A percentile compares a stretch with the other conserved stretches of the same genome.
phyloP scores from a whole-genome alignment of 805 yeast species.

The Suhomyces kilbournensis region DNA sequence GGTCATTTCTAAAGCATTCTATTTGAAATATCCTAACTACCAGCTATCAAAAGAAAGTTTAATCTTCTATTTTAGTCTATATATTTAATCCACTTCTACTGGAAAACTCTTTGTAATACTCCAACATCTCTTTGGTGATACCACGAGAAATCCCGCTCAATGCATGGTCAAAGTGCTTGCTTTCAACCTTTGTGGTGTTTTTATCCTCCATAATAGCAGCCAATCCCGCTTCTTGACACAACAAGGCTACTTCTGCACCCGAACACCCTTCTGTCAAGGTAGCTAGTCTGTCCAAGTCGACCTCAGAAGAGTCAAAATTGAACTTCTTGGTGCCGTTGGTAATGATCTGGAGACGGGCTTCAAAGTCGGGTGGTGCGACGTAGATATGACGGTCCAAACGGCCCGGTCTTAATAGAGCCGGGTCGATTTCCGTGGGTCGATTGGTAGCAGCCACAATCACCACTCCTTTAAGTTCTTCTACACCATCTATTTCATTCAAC shows the following conservation, averaged over 20 bases:
- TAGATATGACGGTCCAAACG: conserved; percentile 90
- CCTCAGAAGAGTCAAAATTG: conserved; percentile 43
- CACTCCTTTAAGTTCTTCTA: conserved; percentile 91
- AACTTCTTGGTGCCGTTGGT: conserved; percentile 67
- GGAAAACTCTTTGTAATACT: conserved; percentile 62
- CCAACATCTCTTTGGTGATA: conserved; percentile 82
- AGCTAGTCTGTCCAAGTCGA: conserved; percentile 37
- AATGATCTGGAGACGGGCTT: conserved; percentile 77
- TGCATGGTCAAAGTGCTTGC: conserved; percentile 71
- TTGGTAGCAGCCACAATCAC: conserved; percentile 95
- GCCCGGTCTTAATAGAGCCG: conserved; percentile 94
- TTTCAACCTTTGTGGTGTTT: conserved; percentile 50
- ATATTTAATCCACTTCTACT: conserved; percentile 30
- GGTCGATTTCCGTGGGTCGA: conserved; percentile 88
- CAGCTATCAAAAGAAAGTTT: no score
- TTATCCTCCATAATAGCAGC: conserved; percentile 85
- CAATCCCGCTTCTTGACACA: conserved; percentile 94
- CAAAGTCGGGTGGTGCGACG: conserved; percentile 86
- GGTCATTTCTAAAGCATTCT: no score
- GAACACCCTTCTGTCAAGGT: conserved; percentile 85
- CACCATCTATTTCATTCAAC: conserved; percentile 95
- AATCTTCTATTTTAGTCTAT: no score
- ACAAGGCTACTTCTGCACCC: conserved; percentile 90
- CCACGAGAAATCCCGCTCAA: conserved; percentile 66
- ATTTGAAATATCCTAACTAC: no score